Percentiles rank a stretch among this genome's conserved stretches.
Conservation (phyloP, 306 rosid species). For the Acacia melanoxylon region DNA sequence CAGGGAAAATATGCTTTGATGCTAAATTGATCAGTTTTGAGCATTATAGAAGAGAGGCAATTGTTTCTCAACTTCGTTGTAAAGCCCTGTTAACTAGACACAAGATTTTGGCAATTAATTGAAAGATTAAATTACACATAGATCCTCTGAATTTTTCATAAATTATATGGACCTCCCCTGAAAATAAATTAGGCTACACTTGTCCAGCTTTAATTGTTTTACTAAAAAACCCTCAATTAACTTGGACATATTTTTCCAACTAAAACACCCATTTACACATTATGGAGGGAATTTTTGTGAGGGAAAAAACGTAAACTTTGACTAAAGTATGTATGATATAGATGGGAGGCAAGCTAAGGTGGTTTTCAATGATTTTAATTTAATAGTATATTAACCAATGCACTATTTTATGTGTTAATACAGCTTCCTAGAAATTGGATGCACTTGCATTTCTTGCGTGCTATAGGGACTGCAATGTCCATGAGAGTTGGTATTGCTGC, state of each 20-base stretch:
- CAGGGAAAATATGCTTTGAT: constrained; percentile 13
- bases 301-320: not conserved
- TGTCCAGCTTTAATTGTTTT: not conserved
- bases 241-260: not conserved
- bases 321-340: not conserved
- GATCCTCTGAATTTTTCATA: not conserved
- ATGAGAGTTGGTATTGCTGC: constrained; percentile 98
- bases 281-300: not conserved
- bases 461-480: constrained; percentile 99
- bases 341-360: not conserved
- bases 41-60: not conserved
- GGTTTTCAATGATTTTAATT: constrained; percentile 11
- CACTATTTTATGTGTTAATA: constrained; percentile 21
- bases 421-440: constrained; percentile 99
- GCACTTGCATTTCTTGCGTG: constrained; percentile 98
- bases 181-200: not conserved
- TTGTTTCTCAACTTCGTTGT: not conserved
- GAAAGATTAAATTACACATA: not conserved
- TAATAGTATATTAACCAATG: not conserved
- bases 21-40: constrained; percentile 11
- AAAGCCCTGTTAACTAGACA: not conserved
- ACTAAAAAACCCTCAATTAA: not conserved
- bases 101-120: not conserved
- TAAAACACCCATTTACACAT: not conserved
- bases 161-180: not conserved